Base-by-base conservation (phyloP, 495 filamentous ascomycete genomes). In the Lasiosphaeria hispida region DNA sequence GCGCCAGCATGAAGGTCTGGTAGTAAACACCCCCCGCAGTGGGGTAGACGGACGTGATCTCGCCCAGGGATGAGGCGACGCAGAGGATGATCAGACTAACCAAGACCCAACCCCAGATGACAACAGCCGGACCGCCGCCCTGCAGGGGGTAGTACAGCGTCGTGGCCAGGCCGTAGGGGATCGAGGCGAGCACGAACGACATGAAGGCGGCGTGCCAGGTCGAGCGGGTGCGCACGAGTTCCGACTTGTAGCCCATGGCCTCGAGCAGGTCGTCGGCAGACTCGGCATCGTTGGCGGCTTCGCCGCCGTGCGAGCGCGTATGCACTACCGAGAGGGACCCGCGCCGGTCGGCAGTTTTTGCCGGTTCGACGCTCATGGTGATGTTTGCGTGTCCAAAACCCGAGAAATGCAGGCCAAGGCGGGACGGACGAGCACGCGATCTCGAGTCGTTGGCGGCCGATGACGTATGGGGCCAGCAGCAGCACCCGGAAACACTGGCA, bases 71-170 rank as follows among this genome's bases (percentile, higher is more conserved):
- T 8, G 73, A 65, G 6, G 80, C 80, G 14, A 82, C 78, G 58
- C 73, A 78, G 45, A 82, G 64, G 45, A 79, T 77, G 58, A 82
- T 81, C 35, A 75, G 61, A 44, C 57, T 61, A 36, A 83, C 77
- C 30, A 71, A 62, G 17, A 81, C 63, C 80, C 80, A 83, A 44
- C 80, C 79, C 85, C 85, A 89, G 67, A 89, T 80, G 53, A 88
- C 83, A 49, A 81, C 82, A 5, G 84, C 85, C 7, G 83, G 80
- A 33, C 85, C 83, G 50, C 87, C 85, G 63, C 83, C 82, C 45
- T 80, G 77, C 44, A 90, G 77, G 13, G 84, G 83, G 63, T 87
- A 87, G 72, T 83, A 87, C 40, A 90, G 69, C 51, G 87, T 90
- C 34, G 87, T 89, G 61, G 82, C 83, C 34, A 88, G 77, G 41